Evolutionary conservation across 805 yeast species (phyloP), one percentile per base, ranked within the genome.

Genomic region (Trichomonascus vanleenenianus): DNA sequence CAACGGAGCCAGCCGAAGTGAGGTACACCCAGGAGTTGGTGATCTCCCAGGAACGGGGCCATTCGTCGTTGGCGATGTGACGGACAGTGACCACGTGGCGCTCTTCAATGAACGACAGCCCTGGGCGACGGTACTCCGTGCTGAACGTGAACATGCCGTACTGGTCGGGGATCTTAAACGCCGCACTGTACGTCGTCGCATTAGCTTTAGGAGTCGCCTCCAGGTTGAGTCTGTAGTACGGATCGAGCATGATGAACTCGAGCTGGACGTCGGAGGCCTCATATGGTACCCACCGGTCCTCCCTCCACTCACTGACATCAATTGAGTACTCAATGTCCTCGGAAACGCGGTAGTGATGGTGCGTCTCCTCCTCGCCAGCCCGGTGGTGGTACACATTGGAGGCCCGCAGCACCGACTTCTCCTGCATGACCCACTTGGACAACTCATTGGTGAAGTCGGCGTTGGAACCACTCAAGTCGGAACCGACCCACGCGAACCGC

Each of bases 41-140:
- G 58, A 93, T 91, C 50, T 84, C 85, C 91, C 93, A 93, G 38
- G 94, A 82, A 65, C 97, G 78, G 50, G 83, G 81, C 70, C 80
- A 93, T 69, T 94, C 98, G 62, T 93, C 95, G 63, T 89, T 91
- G 49, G 97, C 97, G 58, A 85, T 74, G 64, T 93, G 97, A 64
- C 97, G 80, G 40, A 93, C 81, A 2, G 97, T 80, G 44, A 87
- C 86, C 15, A 83, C 79, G 45, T 74, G 73, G 50, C 75, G 73
- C 56, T 82, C 85, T 22, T 71, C 71, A 44, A 91, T 61, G 63
- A 72, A 88, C 19, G 85, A 72, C 56, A 73, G 72, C 4, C 97
- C 97, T 11, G 76, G 70, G 60, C 95, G 79, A 62, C 76, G 76
- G 70, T 89, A 89, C 56, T 84, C 83, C 39, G 84, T 72, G 50